Base-by-base conservation (phyloP, 1,139 yeast genomes). In the Cylindricascospora bacillispora region DNA sequence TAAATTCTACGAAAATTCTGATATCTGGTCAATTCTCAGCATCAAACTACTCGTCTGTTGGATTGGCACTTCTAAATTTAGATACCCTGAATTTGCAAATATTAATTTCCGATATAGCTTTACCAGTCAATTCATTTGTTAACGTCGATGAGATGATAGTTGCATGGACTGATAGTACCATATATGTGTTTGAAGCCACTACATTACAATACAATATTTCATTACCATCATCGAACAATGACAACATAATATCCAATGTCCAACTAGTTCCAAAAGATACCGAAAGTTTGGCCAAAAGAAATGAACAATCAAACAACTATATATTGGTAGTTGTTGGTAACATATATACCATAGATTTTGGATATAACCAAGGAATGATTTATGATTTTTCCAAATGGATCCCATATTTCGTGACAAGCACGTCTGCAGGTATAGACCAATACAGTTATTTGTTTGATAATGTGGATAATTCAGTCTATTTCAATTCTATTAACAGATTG, bases 381-480 rank as follows among this genome's bases (percentile, higher is more conserved):
- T 85, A 57, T 56, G 74, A 82, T 49, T 89, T 92, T 3, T 45
- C 63, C 1, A 38, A 50, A 3, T 86, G 95, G 95, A 52, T 59
- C 20, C 95, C 97, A 5, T 73, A 73, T 39, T 57, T 74, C 10
- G 42, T 59, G 13, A 56, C 70, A 2, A 47, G 62, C 4, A 33
- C 47, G 13, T n/a, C 35, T 37, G 40, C 37, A 4, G 31, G 45
- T 2, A 12, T 15, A 4, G 21, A 26, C 13, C 31, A 20, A 11
- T 25, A 63, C 16, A n/a, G n/a, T n/a, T n/a, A n/a, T n/a, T n/a
- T n/a, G n/a, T 55, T 54, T 30, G 42, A 54, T 31, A 57, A 61
- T 32, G 49, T 49, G 30, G 63, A 65, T 28, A 38, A 55, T 4
- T 54, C 63, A 6, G 33, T 42, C 13, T 40, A 54, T 3, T 41